Evolutionary conservation across 768 basidiomycete genomes (phyloP).

Genomic region (Dioszegia crocea): DNA sequence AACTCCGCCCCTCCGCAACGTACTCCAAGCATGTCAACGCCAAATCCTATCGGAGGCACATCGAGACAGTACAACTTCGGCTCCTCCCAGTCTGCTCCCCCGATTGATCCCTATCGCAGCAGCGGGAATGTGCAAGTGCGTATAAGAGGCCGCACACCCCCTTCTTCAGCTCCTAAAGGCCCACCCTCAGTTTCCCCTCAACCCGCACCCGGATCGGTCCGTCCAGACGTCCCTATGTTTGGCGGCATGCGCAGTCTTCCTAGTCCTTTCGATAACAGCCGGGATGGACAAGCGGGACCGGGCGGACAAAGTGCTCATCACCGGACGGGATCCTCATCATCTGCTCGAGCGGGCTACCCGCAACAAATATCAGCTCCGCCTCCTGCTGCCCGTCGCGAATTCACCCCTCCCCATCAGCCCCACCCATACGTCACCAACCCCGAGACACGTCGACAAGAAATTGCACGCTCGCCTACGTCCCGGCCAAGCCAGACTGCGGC

Average conservation of each 20-base stretch:
- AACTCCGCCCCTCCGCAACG: not conserved
- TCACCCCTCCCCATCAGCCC: not conserved
- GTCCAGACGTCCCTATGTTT: not conserved
- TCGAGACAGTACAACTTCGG: not conserved
- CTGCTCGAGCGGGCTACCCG: not conserved
- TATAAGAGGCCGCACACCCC: not conserved
- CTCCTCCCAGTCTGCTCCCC: no score
- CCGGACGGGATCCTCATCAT: conserved; percentile 2
- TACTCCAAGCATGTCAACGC: no score
- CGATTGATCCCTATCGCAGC: no score
- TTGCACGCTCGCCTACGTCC: not conserved
- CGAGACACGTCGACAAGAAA: not conserved
- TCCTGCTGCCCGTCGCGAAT: not conserved
- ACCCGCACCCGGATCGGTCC: not conserved
- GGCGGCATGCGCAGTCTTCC: not conserved
- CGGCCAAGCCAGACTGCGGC: no score
- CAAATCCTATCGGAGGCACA: not conserved
- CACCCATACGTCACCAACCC: not conserved
- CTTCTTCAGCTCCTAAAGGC: not conserved
- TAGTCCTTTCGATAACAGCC: not conserved
- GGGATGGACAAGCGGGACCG: not conserved
- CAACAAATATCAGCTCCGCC: not conserved
- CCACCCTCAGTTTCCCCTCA: not conserved
- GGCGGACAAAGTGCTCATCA: not conserved
- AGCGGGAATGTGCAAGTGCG: no score